phyloP scores from a whole-genome alignment of 1,284 basidiomycete genomes.

The Peniophora sp. region DNA sequence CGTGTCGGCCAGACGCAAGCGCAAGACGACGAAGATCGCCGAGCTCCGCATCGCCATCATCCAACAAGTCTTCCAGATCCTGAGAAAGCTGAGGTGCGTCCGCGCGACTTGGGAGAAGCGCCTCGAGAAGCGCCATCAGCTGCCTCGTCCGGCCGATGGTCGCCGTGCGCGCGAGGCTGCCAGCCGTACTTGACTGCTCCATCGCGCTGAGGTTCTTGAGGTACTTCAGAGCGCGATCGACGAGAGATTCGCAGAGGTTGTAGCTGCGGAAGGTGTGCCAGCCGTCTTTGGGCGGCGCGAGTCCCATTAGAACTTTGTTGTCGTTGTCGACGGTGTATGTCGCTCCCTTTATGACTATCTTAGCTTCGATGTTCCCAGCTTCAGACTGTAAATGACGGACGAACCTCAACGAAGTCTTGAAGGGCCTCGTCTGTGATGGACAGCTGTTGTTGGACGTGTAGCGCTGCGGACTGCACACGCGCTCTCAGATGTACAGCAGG shows the following conservation, averaged over 20 bases:
- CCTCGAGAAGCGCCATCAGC: slow-evolving; percentile 23
- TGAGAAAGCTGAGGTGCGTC: slow-evolving; percentile 22
- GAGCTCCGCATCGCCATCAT: slow-evolving; percentile 23
- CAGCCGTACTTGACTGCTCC: slow-evolving; percentile 5
- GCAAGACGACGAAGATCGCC: slow-evolving; percentile 30
- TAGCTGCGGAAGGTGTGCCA: slow-evolving; percentile 34
- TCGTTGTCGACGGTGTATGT: slow-evolving; percentile 34
- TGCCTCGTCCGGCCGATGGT: slow-evolving; percentile 18
- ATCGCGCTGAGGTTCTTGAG: slow-evolving; percentile 7
- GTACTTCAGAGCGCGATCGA: slow-evolving; percentile 24
- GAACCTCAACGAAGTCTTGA: slow-evolving; percentile 46
- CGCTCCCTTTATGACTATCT: slow-evolving; percentile 25
- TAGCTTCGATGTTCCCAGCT: no score
- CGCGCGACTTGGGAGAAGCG: slow-evolving; percentile 29
- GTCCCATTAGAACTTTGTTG: slow-evolving; percentile 38
- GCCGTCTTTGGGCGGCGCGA: slow-evolving; percentile 35
- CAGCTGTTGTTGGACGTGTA: slow-evolving; percentile 39
- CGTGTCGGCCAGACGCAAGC: slow-evolving; percentile 27
- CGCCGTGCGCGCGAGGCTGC: slow-evolving; percentile 1
- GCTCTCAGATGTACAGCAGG: not conserved
- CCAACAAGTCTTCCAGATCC: slow-evolving; percentile 23
- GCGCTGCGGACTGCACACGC: slow-evolving; percentile 31
- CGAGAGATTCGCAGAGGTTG: slow-evolving; percentile 33
- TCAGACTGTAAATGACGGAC: not conserved
- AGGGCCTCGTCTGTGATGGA: slow-evolving; percentile 31